phyloP scores from a whole-genome alignment of 2,329 filamentous ascomycete species.

The Ophiostoma triangulosporum region DNA sequence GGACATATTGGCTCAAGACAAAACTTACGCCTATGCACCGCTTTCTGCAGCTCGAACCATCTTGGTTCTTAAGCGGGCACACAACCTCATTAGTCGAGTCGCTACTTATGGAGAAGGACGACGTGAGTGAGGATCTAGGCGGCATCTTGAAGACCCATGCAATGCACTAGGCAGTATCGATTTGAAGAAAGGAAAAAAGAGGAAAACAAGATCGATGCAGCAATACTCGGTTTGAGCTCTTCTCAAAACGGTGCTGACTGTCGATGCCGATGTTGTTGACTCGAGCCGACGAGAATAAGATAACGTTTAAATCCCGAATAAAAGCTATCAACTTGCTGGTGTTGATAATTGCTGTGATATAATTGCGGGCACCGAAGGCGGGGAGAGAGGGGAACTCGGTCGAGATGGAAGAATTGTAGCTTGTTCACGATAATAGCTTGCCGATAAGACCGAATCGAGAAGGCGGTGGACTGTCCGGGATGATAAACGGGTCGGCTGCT shows the following conservation, averaged over 20 bases:
- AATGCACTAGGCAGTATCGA: conserved; percentile 14
- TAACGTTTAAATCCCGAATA: not conserved
- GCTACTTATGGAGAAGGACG: conserved; percentile 81
- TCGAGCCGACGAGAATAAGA: not conserved
- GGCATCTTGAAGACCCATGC: conserved; percentile 66
- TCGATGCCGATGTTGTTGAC: not conserved
- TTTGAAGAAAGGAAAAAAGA: not conserved
- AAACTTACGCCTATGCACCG: conserved; percentile 90
- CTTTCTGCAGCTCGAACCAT: conserved; percentile 94
- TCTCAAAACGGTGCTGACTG: not conserved
- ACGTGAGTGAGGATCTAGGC: conserved; percentile 72
- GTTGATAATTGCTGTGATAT: not conserved
- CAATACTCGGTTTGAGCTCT: not conserved
- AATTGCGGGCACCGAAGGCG: conserved; percentile 1
- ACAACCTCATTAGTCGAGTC: conserved; percentile 93
- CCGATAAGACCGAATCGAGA: conserved; percentile 14
- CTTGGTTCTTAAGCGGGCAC: conserved; percentile 88
- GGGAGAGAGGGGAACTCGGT: not conserved
- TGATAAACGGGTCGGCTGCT: conserved; percentile 1
- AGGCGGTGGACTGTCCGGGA: conserved; percentile 9
- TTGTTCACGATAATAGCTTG: conserved; percentile 9
- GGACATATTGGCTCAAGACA: conserved; percentile 21
- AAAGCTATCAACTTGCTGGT: not conserved
- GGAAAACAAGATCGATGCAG: not conserved
- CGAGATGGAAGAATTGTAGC: not conserved